These are phyloP conservation scores for Blastobotrys apis DNA, from an alignment of 1,139 yeast species.

Conservation along the genomic window DNA sequence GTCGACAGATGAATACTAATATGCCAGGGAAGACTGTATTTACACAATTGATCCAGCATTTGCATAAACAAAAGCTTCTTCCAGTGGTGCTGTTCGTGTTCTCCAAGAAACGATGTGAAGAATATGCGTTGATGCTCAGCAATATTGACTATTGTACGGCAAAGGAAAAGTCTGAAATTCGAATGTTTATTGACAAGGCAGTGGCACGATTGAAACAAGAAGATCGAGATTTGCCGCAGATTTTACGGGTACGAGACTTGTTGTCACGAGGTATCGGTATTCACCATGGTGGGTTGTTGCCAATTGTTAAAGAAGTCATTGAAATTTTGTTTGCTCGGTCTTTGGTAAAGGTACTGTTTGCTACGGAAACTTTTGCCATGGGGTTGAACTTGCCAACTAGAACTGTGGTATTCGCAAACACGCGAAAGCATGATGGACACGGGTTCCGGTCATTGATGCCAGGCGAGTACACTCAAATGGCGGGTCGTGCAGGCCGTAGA, in stretches of 20 bases:
- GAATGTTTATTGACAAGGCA: constrained; percentile 87
- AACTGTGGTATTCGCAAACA: constrained; percentile 85
- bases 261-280: constrained; percentile 90
- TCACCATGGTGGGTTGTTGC: constrained; percentile 94
- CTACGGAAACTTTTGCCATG: constrained; percentile 98
- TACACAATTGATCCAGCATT: constrained; percentile 59
- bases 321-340: constrained; percentile 87
- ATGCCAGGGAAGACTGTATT: constrained; percentile 58
- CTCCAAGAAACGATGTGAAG: constrained; percentile 89
- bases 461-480: constrained; percentile 98
- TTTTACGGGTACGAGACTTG: constrained; percentile 72
- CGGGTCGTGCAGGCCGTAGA: constrained; percentile 98
- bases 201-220: constrained; percentile 83
- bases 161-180: constrained; percentile 83
- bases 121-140: constrained; percentile 74
- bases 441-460: constrained; percentile 77
- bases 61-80: constrained; percentile 60
- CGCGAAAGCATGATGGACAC: constrained; percentile 86
- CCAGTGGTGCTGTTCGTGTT: constrained; percentile 95
- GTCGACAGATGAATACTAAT: constrained; percentile 46
- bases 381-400: constrained; percentile 96
- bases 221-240: constrained; percentile 91
- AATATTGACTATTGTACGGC: constrained; percentile 78
- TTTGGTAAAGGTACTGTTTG: constrained; percentile 83
- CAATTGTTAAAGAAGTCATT: constrained; percentile 91